A percentile compares a stretch with the other conserved stretches of the same genome.
phyloP scores from a whole-genome alignment of 768 basidiomycete genomes.

The Xerocomus spinulosus region DNA sequence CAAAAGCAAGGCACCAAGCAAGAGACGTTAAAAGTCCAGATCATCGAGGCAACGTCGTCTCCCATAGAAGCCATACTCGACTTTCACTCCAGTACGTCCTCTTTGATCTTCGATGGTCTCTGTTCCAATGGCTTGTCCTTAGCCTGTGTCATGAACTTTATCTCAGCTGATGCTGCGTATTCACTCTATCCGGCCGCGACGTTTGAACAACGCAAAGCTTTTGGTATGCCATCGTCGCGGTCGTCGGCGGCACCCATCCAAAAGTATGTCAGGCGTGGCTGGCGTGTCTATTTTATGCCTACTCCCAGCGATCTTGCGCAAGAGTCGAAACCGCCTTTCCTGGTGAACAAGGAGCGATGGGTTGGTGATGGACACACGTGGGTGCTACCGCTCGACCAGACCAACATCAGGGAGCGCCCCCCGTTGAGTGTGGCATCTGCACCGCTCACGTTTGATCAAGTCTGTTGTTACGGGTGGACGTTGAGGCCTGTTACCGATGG shows the following conservation, averaged over 20 bases:
- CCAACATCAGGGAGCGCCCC: conserved; percentile 8
- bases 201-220: conserved; percentile 29
- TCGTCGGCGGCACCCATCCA: conserved; percentile 7
- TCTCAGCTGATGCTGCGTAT: conserved; percentile 38
- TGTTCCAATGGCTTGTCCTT: too few species aligned
- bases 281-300: conserved; percentile 21
- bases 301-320: not conserved
- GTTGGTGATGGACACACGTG: conserved; percentile 31
- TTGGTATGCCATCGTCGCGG: conserved; percentile 16
- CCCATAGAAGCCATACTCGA: conserved; percentile 33
- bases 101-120: not conserved
- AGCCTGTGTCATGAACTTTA: conserved; percentile 34
- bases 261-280: conserved; percentile 38
- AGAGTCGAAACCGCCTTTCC: conserved; percentile 11
- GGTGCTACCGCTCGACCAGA: conserved; percentile 28
- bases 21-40: conserved; percentile 36
- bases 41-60: conserved; percentile 30
- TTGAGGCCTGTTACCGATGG: not conserved
- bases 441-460: conserved; percentile 14
- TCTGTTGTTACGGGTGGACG: conserved; percentile 16
- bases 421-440: conserved; percentile 9
- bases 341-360: conserved; percentile 23
- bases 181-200: conserved; percentile 39
- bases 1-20: conserved; percentile 4
- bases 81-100: conserved; percentile 45